Percentiles rank a stretch among this genome's conserved stretches.
Evolutionary conservation across 768 basidiomycete genomes (phyloP).

Genomic region (Fomitopsis pulvina): DNA sequence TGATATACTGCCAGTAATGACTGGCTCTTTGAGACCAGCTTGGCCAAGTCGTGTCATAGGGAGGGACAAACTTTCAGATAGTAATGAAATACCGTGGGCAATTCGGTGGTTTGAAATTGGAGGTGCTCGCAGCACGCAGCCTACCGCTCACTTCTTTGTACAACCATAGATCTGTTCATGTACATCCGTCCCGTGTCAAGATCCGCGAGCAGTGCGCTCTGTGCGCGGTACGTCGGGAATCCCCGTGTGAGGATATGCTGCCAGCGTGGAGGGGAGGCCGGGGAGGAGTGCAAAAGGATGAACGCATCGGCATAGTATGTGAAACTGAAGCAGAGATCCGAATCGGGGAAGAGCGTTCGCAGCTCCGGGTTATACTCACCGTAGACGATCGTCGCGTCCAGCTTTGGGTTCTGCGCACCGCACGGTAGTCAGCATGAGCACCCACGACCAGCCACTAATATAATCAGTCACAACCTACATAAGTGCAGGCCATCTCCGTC

Average conservation of each 20-base stretch:
- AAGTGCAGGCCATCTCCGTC: conserved; percentile 27
- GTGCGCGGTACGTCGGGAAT: conserved; percentile 36
- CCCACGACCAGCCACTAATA: not conserved
- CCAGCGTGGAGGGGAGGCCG: conserved; percentile 24
- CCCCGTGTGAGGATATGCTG: conserved; percentile 34
- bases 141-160: not conserved
- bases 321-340: conserved; percentile 20
- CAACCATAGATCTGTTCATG: conserved; percentile 17
- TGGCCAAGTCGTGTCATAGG: too few species aligned
- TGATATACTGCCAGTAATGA: too few species aligned
- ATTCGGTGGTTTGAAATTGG: too few species aligned
- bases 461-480: conserved; percentile 22
- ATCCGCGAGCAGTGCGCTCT: conserved; percentile 28
- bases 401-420: conserved; percentile 22
- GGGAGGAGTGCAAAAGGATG: conserved; percentile 19
- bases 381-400: conserved; percentile 31
- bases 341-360: conserved; percentile 7
- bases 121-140: too few species aligned
- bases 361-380: conserved; percentile 32
- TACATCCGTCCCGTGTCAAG: conserved; percentile 30
- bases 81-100: too few species aligned
- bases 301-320: conserved; percentile 38
- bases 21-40: too few species aligned
- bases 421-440: not conserved
- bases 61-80: too few species aligned